phyloP scores from a whole-genome alignment of 2,329 filamentous ascomycete genomes.

The Knufia petricola region DNA sequence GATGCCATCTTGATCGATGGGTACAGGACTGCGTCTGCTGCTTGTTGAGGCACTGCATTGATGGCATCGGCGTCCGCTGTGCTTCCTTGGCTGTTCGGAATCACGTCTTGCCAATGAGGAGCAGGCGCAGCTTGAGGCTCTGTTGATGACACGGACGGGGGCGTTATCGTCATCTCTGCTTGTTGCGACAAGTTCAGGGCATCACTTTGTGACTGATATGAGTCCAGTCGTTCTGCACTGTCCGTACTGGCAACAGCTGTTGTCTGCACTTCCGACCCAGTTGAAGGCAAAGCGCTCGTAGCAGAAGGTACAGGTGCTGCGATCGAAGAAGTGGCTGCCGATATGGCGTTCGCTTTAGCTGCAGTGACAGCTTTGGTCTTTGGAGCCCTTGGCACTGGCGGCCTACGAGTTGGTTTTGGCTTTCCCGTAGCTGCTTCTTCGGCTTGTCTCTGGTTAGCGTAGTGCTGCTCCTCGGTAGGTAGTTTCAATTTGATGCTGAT shows the following conservation, averaged over 20 bases:
- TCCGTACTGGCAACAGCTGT: neutral
- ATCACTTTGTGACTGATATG: neutral
- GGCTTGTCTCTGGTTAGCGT: conserved; percentile 40
- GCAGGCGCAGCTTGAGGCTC: conserved; percentile 23
- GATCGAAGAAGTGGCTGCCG: neutral
- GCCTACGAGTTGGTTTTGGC: conserved; percentile 28
- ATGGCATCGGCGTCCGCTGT: neutral
- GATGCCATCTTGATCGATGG: conserved; percentile 6
- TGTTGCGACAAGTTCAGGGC: neutral
- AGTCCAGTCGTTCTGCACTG: neutral
- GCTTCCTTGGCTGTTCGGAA: neutral
- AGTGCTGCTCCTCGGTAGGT: conserved; percentile 48
- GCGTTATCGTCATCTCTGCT: neutral
- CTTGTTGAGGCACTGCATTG: neutral
- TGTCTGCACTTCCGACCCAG: neutral
- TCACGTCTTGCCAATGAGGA: conserved; percentile 16
- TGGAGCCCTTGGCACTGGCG: conserved; percentile 22
- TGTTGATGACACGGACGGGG: neutral
- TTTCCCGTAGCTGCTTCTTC: conserved; percentile 33
- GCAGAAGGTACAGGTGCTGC: neutral
- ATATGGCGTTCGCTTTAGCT: neutral
- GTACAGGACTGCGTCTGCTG: conserved; percentile 6
- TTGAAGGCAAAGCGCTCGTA: neutral
- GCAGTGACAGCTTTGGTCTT: neutral
- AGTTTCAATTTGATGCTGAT: conserved; percentile 49